phyloP scores from a whole-genome alignment of 2,329 filamentous ascomycete genomes.

The Raffaelea albimanens region DNA sequence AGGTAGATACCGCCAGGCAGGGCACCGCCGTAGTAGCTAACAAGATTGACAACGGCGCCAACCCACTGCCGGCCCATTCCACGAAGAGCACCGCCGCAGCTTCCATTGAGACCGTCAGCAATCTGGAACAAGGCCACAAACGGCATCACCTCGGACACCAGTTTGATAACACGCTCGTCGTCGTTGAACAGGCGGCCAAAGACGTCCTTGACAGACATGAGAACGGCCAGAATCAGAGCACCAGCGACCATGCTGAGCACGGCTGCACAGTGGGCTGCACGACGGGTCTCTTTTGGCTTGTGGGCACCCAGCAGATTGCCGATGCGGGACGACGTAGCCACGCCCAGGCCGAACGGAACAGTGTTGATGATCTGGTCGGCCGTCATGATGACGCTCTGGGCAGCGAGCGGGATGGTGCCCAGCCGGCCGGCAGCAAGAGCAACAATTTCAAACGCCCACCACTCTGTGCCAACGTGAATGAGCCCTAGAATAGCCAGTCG shows the following conservation, averaged over 20 bases:
- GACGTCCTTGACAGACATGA: conserved; percentile 62
- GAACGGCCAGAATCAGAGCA: conserved; percentile 51
- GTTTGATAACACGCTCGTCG: conserved; percentile 57
- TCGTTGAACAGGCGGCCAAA: conserved; percentile 78
- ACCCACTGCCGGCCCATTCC: conserved; percentile 85
- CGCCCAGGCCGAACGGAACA: conserved; percentile 77
- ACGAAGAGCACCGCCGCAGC: conserved; percentile 68
- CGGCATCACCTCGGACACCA: conserved; percentile 72
- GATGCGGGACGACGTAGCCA: conserved; percentile 67
- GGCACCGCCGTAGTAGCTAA: conserved; percentile 77
- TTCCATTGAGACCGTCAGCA: conserved; percentile 77
- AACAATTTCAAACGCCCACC: conserved; percentile 93
- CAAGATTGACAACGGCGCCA: conserved; percentile 69
- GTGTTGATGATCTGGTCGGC: conserved; percentile 78
- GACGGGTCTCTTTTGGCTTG: conserved; percentile 54
- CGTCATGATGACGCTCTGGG: conserved; percentile 85
- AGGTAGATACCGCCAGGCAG: conserved; percentile 75
- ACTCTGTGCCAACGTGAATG: conserved; percentile 80
- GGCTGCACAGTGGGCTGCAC: conserved; percentile 68
- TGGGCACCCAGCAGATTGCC: conserved; percentile 71
- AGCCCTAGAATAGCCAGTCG: conserved; percentile 67
- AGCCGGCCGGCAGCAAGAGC: conserved; percentile 72
- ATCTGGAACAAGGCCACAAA: conserved; percentile 87
- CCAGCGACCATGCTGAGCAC: conserved; percentile 64
- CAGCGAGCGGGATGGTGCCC: conserved; percentile 69